Percentiles rank a stretch among this genome's conserved stretches.
Evolutionary conservation across 1,284 basidiomycete species (phyloP).

Genomic region (Leccinum pallidistipes): DNA sequence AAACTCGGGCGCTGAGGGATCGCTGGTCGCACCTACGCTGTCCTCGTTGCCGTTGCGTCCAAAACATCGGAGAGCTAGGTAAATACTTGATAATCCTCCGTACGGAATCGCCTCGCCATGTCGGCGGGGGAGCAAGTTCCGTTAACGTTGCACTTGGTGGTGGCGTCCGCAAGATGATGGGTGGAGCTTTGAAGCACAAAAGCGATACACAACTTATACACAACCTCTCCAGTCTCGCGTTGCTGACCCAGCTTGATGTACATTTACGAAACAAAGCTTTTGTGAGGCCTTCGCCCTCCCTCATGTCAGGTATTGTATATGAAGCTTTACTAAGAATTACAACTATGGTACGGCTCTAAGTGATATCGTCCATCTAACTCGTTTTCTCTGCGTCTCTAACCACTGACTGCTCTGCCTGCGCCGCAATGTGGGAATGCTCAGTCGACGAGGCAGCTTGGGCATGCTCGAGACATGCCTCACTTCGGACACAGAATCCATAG

Average conservation of each 20-base stretch:
- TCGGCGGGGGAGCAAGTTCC: too few species aligned
- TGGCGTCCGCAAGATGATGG: not conserved
- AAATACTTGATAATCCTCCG: too few species aligned
- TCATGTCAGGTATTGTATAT: not conserved
- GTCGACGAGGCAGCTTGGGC: slow-evolving; percentile 28
- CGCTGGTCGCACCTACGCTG: too few species aligned
- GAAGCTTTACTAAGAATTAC: not conserved
- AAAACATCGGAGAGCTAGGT: too few species aligned
- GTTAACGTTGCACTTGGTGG: too few species aligned
- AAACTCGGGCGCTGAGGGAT: too few species aligned
- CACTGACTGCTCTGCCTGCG: slow-evolving; percentile 26
- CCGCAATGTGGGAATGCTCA: slow-evolving; percentile 33
- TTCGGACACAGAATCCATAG: not conserved
- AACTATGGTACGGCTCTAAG: not conserved
- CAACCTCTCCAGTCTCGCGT: too few species aligned
- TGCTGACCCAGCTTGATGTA: too few species aligned
- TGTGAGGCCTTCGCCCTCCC: too few species aligned
- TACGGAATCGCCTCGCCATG: too few species aligned
- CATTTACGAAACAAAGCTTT: too few species aligned
- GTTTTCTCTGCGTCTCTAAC: slow-evolving; percentile 2
- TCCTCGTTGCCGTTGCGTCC: too few species aligned
- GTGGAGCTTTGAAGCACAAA: not conserved
- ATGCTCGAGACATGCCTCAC: slow-evolving; percentile 23
- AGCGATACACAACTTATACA: not conserved
- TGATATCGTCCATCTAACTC: not conserved